phyloP scores from a whole-genome alignment of 305 asterid species.

The Lippia alba region DNA sequence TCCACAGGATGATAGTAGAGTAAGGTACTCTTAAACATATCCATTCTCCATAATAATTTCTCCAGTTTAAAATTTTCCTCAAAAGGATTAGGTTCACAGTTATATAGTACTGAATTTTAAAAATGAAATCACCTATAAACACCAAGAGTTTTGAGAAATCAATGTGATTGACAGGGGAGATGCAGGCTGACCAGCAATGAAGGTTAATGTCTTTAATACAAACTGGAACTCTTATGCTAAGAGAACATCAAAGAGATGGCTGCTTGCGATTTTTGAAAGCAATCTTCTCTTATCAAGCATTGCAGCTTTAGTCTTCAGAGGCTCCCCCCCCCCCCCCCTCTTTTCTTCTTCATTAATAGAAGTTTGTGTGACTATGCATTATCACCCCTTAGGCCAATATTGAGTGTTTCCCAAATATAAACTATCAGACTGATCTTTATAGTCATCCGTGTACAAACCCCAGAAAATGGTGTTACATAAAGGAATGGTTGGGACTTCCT shows the following conservation, averaged over 20 bases:
- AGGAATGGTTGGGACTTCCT: slow-evolving; percentile 8
- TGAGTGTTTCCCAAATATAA: not conserved
- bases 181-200: slow-evolving; percentile 21
- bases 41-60: slow-evolving; percentile 21
- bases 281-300: slow-evolving; percentile 23
- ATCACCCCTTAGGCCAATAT: not conserved
- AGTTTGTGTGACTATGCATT: not conserved
- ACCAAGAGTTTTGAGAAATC: not conserved
- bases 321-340: not conserved
- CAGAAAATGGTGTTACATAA: slow-evolving; percentile 4
- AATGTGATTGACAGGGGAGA: slow-evolving; percentile 16
- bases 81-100: no score
- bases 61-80: slow-evolving; percentile 7
- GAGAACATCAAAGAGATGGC: not conserved
- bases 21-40: slow-evolving; percentile 28
- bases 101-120: slow-evolving; percentile 8
- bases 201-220: slow-evolving; percentile 11
- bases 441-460: slow-evolving; percentile 17
- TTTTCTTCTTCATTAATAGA: not conserved
- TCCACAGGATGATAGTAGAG: slow-evolving; percentile 23
- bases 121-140: slow-evolving; percentile 13
- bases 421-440: slow-evolving; percentile 23
- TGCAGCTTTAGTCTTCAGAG: slow-evolving; percentile 8
- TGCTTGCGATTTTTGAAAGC: slow-evolving; percentile 6
- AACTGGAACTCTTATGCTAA: not conserved